Evolutionary conservation across 495 filamentous ascomycete species (phyloP).

Genomic region (Aspergillus olivimuriae): DNA sequence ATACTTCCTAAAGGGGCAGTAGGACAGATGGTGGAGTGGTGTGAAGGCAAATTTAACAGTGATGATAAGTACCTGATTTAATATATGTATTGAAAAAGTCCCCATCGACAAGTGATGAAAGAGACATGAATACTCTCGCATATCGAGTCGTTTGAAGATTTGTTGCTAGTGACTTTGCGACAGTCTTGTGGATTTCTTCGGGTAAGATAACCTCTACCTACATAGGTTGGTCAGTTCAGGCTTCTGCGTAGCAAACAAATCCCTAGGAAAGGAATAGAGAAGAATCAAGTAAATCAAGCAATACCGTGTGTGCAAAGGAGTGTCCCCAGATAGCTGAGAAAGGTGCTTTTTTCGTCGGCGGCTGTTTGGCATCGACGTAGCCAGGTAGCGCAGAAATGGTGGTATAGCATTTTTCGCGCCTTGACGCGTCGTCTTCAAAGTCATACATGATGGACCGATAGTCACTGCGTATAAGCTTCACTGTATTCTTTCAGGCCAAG

Average conservation of each 20-base stretch:
- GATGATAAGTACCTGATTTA: slow-evolving; percentile 79
- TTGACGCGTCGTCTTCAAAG: slow-evolving; percentile 45
- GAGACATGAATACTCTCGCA: slow-evolving; percentile 66
- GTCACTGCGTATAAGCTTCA: no score
- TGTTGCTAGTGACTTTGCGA: slow-evolving; percentile 47
- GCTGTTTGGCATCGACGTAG: slow-evolving; percentile 63
- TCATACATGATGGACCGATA: slow-evolving; percentile 49
- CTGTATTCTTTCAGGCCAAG: no score
- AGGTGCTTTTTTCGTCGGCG: slow-evolving; percentile 64
- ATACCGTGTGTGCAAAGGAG: slow-evolving; percentile 71
- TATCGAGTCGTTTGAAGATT: slow-evolving; percentile 45
- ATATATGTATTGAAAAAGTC: slow-evolving; percentile 85
- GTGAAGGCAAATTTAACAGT: no score
- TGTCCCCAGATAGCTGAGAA: slow-evolving; percentile 64
- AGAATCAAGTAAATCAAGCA: neutral
- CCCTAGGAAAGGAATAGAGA: neutral
- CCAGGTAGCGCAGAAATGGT: slow-evolving; percentile 56
- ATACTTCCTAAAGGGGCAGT: no score
- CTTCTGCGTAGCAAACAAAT: neutral
- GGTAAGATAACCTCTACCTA: slow-evolving; percentile 75
- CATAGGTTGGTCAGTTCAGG: neutral
- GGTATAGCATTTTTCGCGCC: slow-evolving; percentile 67
- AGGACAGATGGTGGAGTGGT: neutral
- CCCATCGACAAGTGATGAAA: slow-evolving; percentile 62
- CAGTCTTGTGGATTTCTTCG: slow-evolving; percentile 52